Percentiles rank a stretch among this genome's conserved stretches.
Conservation (phyloP, 257 asterid species). For the Gynochthodes officinalis region DNA sequence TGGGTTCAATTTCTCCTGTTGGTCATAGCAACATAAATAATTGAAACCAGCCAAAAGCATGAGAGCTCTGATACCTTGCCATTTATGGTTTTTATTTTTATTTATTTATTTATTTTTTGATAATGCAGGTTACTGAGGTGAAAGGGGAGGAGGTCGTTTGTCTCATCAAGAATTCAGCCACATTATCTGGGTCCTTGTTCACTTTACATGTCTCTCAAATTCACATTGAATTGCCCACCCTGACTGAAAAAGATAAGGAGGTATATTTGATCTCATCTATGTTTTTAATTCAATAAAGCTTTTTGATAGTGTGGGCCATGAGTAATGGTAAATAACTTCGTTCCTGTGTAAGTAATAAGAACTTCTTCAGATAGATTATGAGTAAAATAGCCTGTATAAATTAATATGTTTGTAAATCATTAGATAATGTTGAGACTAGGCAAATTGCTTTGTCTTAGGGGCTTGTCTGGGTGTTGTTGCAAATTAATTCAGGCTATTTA, state of each 20-base stretch:
- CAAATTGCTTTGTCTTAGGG: neutral
- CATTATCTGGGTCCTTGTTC: constrained; percentile 77
- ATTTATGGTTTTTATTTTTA: constrained; percentile 3
- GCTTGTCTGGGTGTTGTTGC: too few relatives aligned
- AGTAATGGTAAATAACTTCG: neutral
- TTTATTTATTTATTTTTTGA: constrained; percentile 17
- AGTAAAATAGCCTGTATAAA: neutral
- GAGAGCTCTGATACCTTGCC: neutral
- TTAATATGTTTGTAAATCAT: neutral
- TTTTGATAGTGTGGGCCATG: neutral
- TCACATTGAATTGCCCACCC: constrained; percentile 79
- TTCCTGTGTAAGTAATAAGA: neutral
- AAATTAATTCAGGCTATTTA: too few relatives aligned
- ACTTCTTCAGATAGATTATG: neutral
- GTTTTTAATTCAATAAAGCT: neutral
- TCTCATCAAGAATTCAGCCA: constrained; percentile 74
- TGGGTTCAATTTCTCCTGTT: neutral
- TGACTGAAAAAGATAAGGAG: constrained; percentile 84
- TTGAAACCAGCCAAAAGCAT: neutral
- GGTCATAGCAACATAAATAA: neutral
- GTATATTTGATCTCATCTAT: constrained; percentile 29
- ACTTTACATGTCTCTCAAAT: constrained; percentile 75
- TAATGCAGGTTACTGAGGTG: constrained; percentile 64
- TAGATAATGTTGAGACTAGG: neutral
- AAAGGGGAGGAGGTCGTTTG: constrained; percentile 81